Percentiles rank a stretch among this genome's conserved stretches.
Evolutionary conservation across 495 filamentous ascomycete species (phyloP).

Genomic region (Penicillium antarcticum): DNA sequence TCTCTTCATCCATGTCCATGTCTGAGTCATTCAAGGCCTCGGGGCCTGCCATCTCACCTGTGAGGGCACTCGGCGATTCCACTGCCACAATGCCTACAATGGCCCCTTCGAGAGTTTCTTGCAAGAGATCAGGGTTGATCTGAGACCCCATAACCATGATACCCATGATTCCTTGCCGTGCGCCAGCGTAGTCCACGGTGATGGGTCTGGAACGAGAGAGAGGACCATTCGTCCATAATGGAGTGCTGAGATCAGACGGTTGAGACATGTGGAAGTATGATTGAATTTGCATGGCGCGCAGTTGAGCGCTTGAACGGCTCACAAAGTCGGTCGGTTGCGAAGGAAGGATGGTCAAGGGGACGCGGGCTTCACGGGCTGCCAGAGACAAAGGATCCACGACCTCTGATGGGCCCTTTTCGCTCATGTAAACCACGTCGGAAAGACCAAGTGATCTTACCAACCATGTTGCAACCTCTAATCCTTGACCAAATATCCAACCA

Average conservation of each 20-base stretch:
- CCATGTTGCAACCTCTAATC: slow-evolving; percentile 65
- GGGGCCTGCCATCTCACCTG: slow-evolving; percentile 8
- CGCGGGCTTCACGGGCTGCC: slow-evolving; percentile 31
- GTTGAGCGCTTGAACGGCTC: slow-evolving; percentile 62
- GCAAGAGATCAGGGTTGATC: slow-evolving; percentile 43
- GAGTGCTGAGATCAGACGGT: slow-evolving; percentile 26
- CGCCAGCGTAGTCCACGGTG: slow-evolving; percentile 54
- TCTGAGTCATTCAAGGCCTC: slow-evolving; percentile 6
- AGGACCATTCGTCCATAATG: slow-evolving; percentile 47
- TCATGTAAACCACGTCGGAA: slow-evolving; percentile 72
- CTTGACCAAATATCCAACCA: slow-evolving; percentile 77
- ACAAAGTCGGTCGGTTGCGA: slow-evolving; percentile 61
- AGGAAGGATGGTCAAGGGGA: slow-evolving; percentile 38
- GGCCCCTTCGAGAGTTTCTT: slow-evolving; percentile 53
- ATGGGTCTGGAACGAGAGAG: slow-evolving; percentile 49
- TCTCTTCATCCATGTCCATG: slow-evolving; percentile 21
- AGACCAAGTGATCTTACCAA: slow-evolving; percentile 50
- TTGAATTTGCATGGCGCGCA: slow-evolving; percentile 75
- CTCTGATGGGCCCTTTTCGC: slow-evolving; percentile 63
- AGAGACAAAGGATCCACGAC: slow-evolving; percentile 54
- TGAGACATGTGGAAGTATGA: slow-evolving; percentile 68
- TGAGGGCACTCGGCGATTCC: slow-evolving; percentile 40
- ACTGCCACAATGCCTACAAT: slow-evolving; percentile 56
- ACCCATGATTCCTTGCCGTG: slow-evolving; percentile 46
- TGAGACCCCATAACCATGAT: slow-evolving; percentile 52